Evolutionary conservation across 257 asterid species (phyloP).

Genomic region (Cruciata laevipes): DNA sequence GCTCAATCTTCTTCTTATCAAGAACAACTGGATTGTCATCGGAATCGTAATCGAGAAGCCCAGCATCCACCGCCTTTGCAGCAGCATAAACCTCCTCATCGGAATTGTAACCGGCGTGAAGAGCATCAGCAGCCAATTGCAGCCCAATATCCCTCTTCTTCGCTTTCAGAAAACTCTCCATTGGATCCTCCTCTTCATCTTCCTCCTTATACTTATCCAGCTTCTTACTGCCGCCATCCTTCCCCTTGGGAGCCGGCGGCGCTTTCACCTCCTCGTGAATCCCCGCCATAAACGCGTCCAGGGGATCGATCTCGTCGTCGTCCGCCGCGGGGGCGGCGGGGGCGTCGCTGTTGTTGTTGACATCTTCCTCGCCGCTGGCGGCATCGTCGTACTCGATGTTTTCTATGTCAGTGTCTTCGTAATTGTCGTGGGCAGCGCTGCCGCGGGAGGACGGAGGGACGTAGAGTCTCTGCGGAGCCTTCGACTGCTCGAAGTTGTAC

Average conservation of each 20-base stretch:
- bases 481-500: slow-evolving; percentile 74
- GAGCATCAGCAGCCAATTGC: slow-evolving; percentile 90
- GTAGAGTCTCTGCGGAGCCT: slow-evolving; percentile 67
- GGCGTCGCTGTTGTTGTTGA: not conserved
- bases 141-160: slow-evolving; percentile 94
- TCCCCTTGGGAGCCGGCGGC: slow-evolving; percentile 84
- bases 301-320: slow-evolving; percentile 82
- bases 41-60: slow-evolving; percentile 77
- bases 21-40: slow-evolving; percentile 84
- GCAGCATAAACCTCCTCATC: slow-evolving; percentile 99
- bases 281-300: slow-evolving; percentile 97
- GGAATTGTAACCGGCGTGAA: slow-evolving; percentile 91
- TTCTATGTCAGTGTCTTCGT: slow-evolving; percentile 76
- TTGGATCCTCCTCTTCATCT: slow-evolving; percentile 67
- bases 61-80: slow-evolving; percentile 96
- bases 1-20: slow-evolving; percentile 90
- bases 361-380: too few relatives aligned
- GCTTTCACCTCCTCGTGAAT: slow-evolving; percentile 82
- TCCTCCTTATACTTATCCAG: slow-evolving; percentile 79
- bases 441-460: slow-evolving; percentile 68
- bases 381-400: slow-evolving; percentile 70
- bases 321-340: slow-evolving; percentile 17
- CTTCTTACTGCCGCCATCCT: too few relatives aligned
- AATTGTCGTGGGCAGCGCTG: slow-evolving; percentile 45
- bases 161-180: slow-evolving; percentile 76